Conservation (phyloP, 164 flowering plant genomes). For the Vitis labrusca region DNA sequence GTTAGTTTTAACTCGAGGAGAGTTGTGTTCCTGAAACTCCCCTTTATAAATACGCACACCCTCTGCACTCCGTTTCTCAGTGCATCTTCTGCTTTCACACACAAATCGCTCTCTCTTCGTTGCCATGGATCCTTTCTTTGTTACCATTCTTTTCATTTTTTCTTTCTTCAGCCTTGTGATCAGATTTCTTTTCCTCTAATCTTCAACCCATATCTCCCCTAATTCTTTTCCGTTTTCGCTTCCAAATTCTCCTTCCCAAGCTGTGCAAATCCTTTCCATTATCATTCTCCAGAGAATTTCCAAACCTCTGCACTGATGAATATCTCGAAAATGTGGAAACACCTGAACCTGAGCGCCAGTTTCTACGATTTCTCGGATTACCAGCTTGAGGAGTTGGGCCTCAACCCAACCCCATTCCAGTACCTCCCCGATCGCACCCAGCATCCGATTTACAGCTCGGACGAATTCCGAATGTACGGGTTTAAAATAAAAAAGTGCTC, state of each 20-base stretch:
- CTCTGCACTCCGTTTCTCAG: neutral
- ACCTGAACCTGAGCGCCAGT: neutral
- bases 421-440: neutral
- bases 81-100: neutral
- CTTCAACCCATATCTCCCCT: neutral
- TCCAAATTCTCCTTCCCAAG: neutral
- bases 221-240: neutral
- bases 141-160: neutral
- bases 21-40: neutral
- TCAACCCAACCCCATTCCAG: neutral
- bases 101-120: neutral
- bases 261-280: neutral
- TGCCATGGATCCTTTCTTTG: neutral
- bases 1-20: slow-evolving; percentile 10
- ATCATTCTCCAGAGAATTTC: neutral
- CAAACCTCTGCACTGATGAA: neutral
- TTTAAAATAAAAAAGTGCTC: slow-evolving; percentile 50
- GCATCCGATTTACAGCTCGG: slow-evolving; percentile 24
- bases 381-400: neutral
- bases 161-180: neutral
- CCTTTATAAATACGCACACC: neutral
- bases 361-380: slow-evolving; percentile 7
- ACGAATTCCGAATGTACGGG: slow-evolving; percentile 51
- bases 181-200: neutral
- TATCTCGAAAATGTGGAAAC: slow-evolving; percentile 6